Conservation (phyloP, 257 asterid species). For the Cruciata laevipes region DNA sequence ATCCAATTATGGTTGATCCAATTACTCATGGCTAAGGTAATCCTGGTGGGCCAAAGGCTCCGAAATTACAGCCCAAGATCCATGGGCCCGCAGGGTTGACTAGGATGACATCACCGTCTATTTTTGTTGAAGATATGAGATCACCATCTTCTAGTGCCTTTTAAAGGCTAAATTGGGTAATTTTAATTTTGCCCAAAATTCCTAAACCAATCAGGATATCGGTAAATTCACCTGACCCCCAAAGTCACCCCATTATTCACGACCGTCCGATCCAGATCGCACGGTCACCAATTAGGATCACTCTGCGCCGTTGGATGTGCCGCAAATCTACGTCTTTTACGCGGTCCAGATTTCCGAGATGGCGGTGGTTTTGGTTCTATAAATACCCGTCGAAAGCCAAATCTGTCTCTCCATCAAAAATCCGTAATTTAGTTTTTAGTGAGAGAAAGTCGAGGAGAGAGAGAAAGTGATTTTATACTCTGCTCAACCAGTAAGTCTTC, state of each 20-base stretch:
- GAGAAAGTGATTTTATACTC: neutral
- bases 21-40: neutral
- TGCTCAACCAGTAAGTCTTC: slow-evolving; percentile 4
- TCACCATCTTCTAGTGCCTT: neutral
- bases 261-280: slow-evolving; percentile 2
- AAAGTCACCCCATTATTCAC: neutral
- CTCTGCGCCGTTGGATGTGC: neutral
- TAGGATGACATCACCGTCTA: neutral
- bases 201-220: neutral
- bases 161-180: neutral
- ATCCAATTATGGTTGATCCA: neutral
- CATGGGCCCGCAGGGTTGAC: neutral
- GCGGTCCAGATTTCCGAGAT: neutral
- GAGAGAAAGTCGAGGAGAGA: neutral
- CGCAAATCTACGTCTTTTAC: neutral
- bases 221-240: neutral
- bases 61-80: neutral
- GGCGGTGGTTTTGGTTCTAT: neutral
- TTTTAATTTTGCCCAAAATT: neutral
- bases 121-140: no score
- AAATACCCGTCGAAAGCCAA: neutral
- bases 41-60: neutral
- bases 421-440: neutral
- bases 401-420: neutral
- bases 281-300: neutral